Evolutionary conservation across 352 stramenopile genomes (phyloP), one percentile per base, ranked within the genome.

Genomic region (Phytophthora meadii): DNA sequence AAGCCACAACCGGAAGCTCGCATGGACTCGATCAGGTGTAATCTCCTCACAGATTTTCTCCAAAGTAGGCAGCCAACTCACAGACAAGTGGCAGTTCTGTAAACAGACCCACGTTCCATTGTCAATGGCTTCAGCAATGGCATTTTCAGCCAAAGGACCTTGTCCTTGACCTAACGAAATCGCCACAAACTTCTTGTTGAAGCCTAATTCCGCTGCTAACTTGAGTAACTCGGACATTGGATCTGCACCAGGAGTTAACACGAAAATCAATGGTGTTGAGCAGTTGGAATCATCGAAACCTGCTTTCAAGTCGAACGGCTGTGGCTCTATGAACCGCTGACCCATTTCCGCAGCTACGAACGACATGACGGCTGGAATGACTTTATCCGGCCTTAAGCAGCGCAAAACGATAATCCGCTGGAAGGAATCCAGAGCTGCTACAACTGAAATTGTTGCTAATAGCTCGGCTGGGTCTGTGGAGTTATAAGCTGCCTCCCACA

Each of bases 91-190:
- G 59, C 94, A 98, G 65, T 99, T 99, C 77, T 98, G 94, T 0
- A 99, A 74, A 64, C 88, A 98, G 12, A 99, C 95, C 96, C 96
- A 99, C 12, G 90, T 95, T 37, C 90, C 96, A 27, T 95, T 98
- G 68, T 97, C 88, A 12, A 95, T 92, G 0, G 92, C 96, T 34
- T 98, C 91, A 1, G 94, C 87, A 55, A 99, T 98, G 19, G 94
- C 82, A 37, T 96, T 90, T 54, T 96, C 88, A 0, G 96, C 96
- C 3, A 98, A 91, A 0, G 90, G 79, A 0, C 94, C 96, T 68
- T 99, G 96, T 1, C 95, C 96, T 66, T 99, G 96, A 14, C 96
- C 96, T 7, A 99, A 74, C 17, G 92, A 98, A 49, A 99, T 98
- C 1, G 90, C 90, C 9, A 97, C 80, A 34, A 98, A 89, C 49